Evolutionary conservation across 208 protist species (phyloP).

Genomic region (Leishmania arabica): DNA sequence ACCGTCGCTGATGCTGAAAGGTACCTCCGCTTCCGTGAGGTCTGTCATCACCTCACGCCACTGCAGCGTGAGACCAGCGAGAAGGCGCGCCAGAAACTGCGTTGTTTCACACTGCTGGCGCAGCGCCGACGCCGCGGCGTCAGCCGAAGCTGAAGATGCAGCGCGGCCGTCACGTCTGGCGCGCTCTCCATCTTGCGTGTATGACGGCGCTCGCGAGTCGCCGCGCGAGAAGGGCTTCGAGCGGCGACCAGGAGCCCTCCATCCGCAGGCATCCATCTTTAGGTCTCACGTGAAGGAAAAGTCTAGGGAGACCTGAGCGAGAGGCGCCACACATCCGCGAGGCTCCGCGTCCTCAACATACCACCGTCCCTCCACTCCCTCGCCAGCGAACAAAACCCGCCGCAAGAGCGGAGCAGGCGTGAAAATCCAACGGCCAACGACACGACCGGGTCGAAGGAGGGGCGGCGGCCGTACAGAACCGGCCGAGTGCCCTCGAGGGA

Average conservation of each 20-base stretch:
- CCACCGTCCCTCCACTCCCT: not conserved
- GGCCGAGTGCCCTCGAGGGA: too few relatives aligned
- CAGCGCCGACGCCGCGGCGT: slow-evolving; percentile 7
- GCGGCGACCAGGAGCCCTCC: not conserved
- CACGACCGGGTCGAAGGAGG: not conserved
- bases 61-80: slow-evolving; percentile 28
- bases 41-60: slow-evolving; percentile 24
- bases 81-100: slow-evolving; percentile 17
- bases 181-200: not conserved
- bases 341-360: not conserved
- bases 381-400: not conserved
- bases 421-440: not conserved
- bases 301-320: not conserved
- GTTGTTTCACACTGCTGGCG: slow-evolving; percentile 24
- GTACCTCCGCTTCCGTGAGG: not conserved
- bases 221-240: not conserved
- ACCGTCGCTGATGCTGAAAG: not conserved
- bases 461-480: not conserved
- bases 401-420: not conserved
- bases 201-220: not conserved
- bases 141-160: not conserved
- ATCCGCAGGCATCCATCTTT: not conserved
- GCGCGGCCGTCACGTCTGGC: not conserved
- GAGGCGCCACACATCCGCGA: not conserved
- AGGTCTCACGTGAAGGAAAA: not conserved